Conservation (phyloP, 305 asterid species). For the Petunia hybrid region DNA sequence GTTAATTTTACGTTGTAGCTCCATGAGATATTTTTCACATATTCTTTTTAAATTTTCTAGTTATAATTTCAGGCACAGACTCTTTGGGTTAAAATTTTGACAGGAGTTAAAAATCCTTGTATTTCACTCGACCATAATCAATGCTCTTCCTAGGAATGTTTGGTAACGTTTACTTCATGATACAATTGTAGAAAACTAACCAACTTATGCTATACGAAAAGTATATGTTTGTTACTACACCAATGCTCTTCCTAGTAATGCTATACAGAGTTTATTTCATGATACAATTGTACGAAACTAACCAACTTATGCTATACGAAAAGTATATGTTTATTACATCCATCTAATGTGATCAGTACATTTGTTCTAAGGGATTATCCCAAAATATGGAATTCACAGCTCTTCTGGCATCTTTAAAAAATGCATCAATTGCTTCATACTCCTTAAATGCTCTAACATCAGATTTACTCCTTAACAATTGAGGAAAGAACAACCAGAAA, state of each 20-base stretch:
- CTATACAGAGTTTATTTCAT: not conserved
- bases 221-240: not conserved
- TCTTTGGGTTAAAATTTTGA: too few relatives aligned
- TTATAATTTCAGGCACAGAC: too few relatives aligned
- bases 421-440: constrained; percentile 56
- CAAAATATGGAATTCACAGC: constrained; percentile 39
- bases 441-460: constrained; percentile 61
- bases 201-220: not conserved
- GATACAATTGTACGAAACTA: not conserved
- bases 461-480: constrained; percentile 52
- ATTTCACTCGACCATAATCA: not conserved
- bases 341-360: too few relatives aligned
- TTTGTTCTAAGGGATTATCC: not conserved
- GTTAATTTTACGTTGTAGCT: too few relatives aligned
- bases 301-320: not conserved
- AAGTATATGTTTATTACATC: not conserved
- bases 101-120: not conserved
- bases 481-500: constrained; percentile 67
- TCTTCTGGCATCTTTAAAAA: constrained; percentile 52
- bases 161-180: not conserved
- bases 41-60: too few relatives aligned
- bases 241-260: not conserved
- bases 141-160: not conserved
- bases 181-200: not conserved
- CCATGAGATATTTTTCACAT: too few relatives aligned